These are phyloP conservation scores for Ophiostoma ips DNA, from an alignment of 2,329 filamentous ascomycete genomes.

Conservation along the genomic window DNA sequence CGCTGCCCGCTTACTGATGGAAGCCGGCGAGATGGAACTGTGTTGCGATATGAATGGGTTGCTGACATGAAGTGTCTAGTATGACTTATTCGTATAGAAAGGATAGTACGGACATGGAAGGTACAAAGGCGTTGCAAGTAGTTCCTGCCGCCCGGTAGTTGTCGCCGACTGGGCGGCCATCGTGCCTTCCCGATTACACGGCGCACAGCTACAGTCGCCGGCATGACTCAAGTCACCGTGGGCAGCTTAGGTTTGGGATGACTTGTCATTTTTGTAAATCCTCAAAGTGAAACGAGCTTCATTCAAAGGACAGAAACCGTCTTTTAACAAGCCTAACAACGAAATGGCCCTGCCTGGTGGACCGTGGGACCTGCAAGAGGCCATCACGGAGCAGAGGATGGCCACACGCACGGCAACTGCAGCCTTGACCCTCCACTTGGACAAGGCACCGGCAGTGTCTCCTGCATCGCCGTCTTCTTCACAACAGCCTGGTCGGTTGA, in stretches of 20 bases:
- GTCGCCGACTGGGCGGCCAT: neutral
- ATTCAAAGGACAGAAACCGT: neutral
- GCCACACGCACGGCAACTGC: neutral
- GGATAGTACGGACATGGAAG: neutral
- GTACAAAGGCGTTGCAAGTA: neutral
- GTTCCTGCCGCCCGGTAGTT: neutral
- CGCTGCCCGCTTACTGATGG: too few relatives aligned
- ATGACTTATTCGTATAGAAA: neutral
- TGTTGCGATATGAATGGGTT: too few relatives aligned
- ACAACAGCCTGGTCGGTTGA: neutral
- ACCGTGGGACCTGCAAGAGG: slow-evolving; percentile 12
- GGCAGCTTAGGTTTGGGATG: too few relatives aligned
- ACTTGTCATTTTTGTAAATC: too few relatives aligned
- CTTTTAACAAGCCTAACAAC: neutral
- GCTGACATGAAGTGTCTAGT: neutral
- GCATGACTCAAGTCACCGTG: too few relatives aligned
- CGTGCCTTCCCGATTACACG: neutral
- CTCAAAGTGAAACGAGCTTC: too few relatives aligned
- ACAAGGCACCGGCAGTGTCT: neutral
- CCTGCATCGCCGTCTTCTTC: neutral
- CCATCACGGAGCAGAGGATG: slow-evolving; percentile 10
- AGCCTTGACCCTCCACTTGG: slow-evolving; percentile 3
- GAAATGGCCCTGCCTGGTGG: neutral
- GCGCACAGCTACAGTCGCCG: too few relatives aligned
- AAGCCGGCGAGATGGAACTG: neutral